A percentile compares a stretch with the other conserved stretches of the same genome.
phyloP scores from a whole-genome alignment of 75 land plant species.

The Cupressus sempervirens region DNA sequence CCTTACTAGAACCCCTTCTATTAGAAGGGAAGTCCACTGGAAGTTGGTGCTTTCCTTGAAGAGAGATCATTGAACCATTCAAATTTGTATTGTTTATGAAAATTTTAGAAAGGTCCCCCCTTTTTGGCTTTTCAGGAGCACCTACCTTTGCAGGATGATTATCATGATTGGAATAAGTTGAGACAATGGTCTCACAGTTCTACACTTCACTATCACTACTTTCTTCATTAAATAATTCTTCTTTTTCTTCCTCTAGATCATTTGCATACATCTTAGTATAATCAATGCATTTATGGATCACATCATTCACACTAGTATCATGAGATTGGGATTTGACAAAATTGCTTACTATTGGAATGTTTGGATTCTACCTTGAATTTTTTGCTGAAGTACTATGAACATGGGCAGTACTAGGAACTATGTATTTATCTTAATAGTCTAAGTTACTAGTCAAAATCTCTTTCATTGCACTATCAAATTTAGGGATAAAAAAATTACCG shows the following conservation, averaged over 20 bases:
- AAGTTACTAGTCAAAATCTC: conserved; percentile 36
- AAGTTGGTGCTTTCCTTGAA: conserved; percentile 70
- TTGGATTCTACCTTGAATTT: background rate
- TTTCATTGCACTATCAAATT: conserved; percentile 51
- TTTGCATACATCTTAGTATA: conserved; percentile 55
- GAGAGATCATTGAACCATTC: conserved; percentile 42
- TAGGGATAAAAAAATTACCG: conserved; percentile 39
- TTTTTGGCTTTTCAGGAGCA: conserved; percentile 50
- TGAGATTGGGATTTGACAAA: background rate
- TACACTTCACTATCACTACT: conserved; percentile 73
- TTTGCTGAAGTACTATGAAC: background rate
- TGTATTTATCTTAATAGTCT: conserved; percentile 43
- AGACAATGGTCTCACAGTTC: conserved; percentile 94
- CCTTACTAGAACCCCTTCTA: conserved; percentile 14
- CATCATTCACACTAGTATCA: conserved; percentile 26
- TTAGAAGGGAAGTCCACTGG: conserved; percentile 68
- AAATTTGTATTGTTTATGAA: conserved; percentile 13
- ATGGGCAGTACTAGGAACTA: conserved; percentile 34
- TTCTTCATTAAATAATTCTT: conserved; percentile 37
- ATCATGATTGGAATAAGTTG: conserved; percentile 85
- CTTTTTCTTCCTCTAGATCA: conserved; percentile 38
- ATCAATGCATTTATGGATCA: conserved; percentile 34
- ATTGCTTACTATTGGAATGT: conserved; percentile 1
- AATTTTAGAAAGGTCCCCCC: conserved; percentile 33
- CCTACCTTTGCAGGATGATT: conserved; percentile 90